Evolutionary conservation across 176 grass and related monocot species (phyloP).

Genomic region (Panicum miliaceum): DNA sequence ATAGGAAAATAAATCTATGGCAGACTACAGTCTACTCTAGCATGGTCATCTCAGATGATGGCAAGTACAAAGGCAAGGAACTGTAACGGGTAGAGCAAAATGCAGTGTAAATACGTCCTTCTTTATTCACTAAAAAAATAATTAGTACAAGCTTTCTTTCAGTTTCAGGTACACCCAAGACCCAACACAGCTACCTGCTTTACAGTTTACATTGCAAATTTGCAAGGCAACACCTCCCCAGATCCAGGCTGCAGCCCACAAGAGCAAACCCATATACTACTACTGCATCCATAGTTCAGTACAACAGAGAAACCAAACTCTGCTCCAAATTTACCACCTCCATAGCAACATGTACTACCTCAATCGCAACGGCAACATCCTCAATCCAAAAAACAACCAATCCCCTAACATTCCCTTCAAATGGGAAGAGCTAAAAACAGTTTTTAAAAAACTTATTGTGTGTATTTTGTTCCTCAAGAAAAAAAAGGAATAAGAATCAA

Average conservation of each 20-base stretch:
- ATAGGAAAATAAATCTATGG: background rate
- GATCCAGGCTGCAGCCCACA: background rate
- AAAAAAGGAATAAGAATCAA: constrained; percentile 21
- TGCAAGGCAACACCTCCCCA: background rate
- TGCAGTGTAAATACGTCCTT: too few relatives aligned
- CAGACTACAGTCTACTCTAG: background rate
- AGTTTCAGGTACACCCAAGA: background rate
- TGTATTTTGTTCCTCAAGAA: background rate
- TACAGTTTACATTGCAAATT: background rate
- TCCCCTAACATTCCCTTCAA: background rate
- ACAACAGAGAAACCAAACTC: constrained; percentile 5
- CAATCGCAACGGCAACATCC: background rate
- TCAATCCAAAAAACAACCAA: background rate
- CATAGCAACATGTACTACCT: background rate
- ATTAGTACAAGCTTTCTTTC: background rate
- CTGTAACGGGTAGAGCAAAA: background rate
- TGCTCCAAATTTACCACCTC: background rate
- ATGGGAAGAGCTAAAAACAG: background rate
- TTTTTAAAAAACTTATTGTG: background rate
- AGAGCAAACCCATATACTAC: background rate
- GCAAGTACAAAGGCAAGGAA: background rate
- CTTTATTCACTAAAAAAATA: background rate
- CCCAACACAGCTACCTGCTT: background rate
- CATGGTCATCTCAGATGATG: constrained; percentile 15
- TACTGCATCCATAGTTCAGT: background rate